Evolutionary conservation across 2,329 filamentous ascomycete species (phyloP).

Genomic region (Alternaria metachromatica): DNA sequence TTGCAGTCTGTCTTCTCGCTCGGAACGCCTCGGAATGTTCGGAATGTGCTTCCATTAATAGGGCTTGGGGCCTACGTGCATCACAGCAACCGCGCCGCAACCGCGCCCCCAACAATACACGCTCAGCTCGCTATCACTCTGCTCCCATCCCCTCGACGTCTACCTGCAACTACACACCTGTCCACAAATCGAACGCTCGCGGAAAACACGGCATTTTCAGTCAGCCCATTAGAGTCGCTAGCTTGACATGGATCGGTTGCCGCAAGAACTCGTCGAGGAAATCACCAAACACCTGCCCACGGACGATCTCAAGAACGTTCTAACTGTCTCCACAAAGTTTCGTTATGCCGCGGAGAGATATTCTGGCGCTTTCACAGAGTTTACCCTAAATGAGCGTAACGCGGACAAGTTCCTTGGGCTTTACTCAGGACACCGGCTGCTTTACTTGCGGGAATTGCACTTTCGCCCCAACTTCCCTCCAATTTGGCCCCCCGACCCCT

Average conservation of each 20-base stretch:
- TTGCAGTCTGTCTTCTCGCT: background rate
- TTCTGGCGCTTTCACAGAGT: conserved; percentile 14
- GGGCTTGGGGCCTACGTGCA: background rate
- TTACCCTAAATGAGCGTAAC: conserved; percentile 9
- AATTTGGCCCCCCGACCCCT: background rate
- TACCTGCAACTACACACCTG: background rate
- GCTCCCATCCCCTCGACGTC: background rate
- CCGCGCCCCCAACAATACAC: background rate
- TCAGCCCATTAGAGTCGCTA: background rate
- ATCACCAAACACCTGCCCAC: conserved; percentile 18
- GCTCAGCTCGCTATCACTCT: background rate
- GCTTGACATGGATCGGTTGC: conserved; percentile 14
- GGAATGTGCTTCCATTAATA: background rate
- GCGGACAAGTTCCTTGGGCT: conserved; percentile 9
- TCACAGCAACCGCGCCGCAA: background rate
- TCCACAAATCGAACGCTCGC: background rate
- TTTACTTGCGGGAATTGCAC: conserved; percentile 7
- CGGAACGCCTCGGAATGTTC: background rate
- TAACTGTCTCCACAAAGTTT: conserved; percentile 14
- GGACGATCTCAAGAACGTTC: conserved; percentile 21
- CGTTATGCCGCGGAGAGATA: conserved; percentile 17
- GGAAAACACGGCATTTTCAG: background rate
- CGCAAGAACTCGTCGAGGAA: conserved; percentile 21
- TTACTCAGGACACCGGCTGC: conserved; percentile 15
- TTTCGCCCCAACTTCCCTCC: background rate